Evolutionary conservation across 305 asterid species (phyloP).

Genomic region (Fraxinus nigra): DNA sequence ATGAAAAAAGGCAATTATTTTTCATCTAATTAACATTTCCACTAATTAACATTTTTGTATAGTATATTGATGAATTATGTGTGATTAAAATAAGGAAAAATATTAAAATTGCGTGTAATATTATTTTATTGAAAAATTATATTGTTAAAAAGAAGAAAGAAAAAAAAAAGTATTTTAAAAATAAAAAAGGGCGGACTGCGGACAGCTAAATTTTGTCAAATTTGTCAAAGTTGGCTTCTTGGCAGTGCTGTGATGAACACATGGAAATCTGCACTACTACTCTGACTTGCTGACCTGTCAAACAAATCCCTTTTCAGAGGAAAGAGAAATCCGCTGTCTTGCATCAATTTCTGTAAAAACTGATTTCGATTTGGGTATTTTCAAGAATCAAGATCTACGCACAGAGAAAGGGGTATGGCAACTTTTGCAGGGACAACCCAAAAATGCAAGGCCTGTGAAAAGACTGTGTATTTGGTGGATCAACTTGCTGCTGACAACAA

Average conservation of each 20-base stretch:
- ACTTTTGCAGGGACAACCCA: constrained; percentile 77
- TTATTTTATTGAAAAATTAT: no score
- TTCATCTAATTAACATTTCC: neutral
- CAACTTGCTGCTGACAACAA: constrained; percentile 67
- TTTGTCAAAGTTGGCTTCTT: constrained; percentile 24
- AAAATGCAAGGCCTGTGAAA: constrained; percentile 73
- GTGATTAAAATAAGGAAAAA: no score
- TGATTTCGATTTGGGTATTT: neutral
- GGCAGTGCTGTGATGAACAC: constrained; percentile 24
- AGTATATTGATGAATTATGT: no score
- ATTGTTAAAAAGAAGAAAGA: no score
- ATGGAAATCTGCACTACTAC: constrained; percentile 27
- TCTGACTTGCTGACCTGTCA: constrained; percentile 44
- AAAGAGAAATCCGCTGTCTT: constrained; percentile 8
- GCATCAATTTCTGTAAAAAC: constrained; percentile 23
- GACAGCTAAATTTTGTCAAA: constrained; percentile 20
- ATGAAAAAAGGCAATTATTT: neutral
- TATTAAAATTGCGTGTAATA: no score
- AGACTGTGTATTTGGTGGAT: constrained; percentile 84
- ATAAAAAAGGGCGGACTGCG: no score
- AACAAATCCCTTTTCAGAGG: constrained; percentile 13
- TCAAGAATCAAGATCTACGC: constrained; percentile 25
- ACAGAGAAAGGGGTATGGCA: constrained; percentile 37
- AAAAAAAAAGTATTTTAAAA: no score
- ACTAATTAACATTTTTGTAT: neutral